Evolutionary conservation across 306 rosid species (phyloP), one percentile per base, ranked within the genome.

Genomic region (Quercus rubra): DNA sequence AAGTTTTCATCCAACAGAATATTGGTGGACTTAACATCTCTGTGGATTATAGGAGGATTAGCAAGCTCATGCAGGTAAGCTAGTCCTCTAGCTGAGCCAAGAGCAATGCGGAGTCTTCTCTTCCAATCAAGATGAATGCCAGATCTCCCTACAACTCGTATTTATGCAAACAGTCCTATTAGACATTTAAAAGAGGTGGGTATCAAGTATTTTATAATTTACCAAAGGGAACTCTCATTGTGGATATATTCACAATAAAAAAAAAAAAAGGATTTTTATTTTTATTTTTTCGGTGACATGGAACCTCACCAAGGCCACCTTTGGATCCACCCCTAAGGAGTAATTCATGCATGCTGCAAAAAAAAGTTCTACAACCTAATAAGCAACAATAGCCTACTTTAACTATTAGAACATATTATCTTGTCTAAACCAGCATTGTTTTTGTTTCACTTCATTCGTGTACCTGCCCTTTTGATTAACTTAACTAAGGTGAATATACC

Each of bases 41-140:
- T 85, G 73, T 95, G 99, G 77, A 95, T 95, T 70, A 95, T 95
- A 46, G 98, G 97, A 82, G 99, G 99, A 78, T 91, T 90, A 46
- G 99, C 99, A 71, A 92, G 99, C 80, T 95, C 99, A 52, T 95
- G 99, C 12, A 92, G 86, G 80, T 95, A 95, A 62, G 98, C 87
- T n/a, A 95, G 90, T 82, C 99, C 99, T 90, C 99, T 87, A 0
- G 97, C 97, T 3, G 97, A 95, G 75, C 99, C 99, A 66, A 95
- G 97, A 51, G 99, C 93, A 51, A 92, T 58, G 6, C 97, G 94
- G 33, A 95, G 95, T 77, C 99, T 90, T 84, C 97, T 91, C 86
- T 95, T 95, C 99, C 99, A 95, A 74, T 95, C 99, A 35, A 92
- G 97, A 78, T 82, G 80, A 84, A 88, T 87, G 31, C 89, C 96